Evolutionary conservation across 306 rosid species (phyloP).

Genomic region (Trifolium dubium): DNA sequence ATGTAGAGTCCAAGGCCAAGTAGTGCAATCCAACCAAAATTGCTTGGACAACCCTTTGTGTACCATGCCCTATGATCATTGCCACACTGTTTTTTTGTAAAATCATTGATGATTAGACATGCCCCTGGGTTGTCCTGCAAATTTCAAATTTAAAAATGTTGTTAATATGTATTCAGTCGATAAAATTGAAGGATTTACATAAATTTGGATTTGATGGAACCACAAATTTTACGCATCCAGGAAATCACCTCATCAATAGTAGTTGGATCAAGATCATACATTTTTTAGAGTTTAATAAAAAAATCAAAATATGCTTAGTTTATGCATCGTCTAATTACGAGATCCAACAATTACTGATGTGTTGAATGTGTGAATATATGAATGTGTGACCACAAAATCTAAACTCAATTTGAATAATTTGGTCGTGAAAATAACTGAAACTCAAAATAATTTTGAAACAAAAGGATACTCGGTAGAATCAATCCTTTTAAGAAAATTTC

Average conservation of each 20-base stretch:
- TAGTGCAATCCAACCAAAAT: conserved; percentile 60
- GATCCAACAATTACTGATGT: neutral
- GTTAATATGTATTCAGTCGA: neutral
- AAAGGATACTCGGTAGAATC: too few species aligned
- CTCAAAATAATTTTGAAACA: too few species aligned
- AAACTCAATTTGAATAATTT: too few species aligned
- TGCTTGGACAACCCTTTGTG: conserved; percentile 75
- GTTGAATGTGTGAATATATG: neutral
- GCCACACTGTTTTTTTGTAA: conserved; percentile 40
- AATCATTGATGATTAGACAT: conserved; percentile 51
- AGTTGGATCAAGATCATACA: too few species aligned
- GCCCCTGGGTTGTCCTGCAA: conserved; percentile 70
- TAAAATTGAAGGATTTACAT: too few species aligned
- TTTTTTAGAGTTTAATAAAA: too few species aligned
- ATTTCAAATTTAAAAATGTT: neutral
- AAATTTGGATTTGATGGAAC: too few species aligned
- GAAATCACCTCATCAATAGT: too few species aligned
- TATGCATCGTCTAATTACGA: neutral
- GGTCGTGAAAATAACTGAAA: too few species aligned
- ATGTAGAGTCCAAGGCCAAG: conserved; percentile 64
- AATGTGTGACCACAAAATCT: neutral
- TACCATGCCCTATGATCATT: conserved; percentile 60
- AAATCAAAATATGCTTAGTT: too few species aligned
- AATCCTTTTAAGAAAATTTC: too few species aligned
- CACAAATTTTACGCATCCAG: too few species aligned